A percentile compares a stretch with the other conserved stretches of the same genome.
Evolutionary conservation across 192 early-diverging fungal species (phyloP).

Genomic region (Coemansia sp.): DNA sequence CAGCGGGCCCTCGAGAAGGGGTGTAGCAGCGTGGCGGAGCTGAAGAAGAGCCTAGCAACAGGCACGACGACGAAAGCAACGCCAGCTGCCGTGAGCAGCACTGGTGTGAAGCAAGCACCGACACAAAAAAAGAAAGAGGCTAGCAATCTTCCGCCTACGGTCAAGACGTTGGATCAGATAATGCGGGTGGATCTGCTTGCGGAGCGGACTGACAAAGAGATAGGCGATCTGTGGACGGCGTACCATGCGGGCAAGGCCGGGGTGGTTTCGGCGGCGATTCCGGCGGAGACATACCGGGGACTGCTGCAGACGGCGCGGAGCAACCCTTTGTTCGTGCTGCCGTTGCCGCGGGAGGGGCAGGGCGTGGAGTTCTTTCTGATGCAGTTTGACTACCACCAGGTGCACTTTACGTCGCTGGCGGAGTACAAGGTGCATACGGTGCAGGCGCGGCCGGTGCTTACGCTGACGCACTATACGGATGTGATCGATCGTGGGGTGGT

Average conservation of each 20-base stretch:
- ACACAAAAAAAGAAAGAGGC: conserved; percentile 10
- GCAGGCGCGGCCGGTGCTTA: conserved; percentile 78
- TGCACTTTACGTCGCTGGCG: conserved; percentile 80
- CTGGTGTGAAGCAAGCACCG: background rate
- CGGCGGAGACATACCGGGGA: conserved; percentile 58
- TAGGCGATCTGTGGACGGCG: conserved; percentile 70
- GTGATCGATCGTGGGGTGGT: conserved; percentile 82
- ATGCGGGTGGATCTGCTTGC: conserved; percentile 56
- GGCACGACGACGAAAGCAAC: background rate
- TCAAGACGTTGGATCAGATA: conserved; percentile 59
- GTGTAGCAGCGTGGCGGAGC: conserved; percentile 31
- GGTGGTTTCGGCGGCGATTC: conserved; percentile 65
- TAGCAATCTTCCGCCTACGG: conserved; percentile 27
- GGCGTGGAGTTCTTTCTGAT: conserved; percentile 87
- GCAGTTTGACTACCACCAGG: conserved; percentile 84
- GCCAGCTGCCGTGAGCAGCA: background rate
- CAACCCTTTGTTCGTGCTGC: conserved; percentile 76
- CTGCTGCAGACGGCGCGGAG: conserved; percentile 51
- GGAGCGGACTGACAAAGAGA: conserved; percentile 38
- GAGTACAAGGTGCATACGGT: conserved; percentile 86
- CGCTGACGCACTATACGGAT: conserved; percentile 88
- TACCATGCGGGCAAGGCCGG: conserved; percentile 64
- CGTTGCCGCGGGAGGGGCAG: conserved; percentile 66
- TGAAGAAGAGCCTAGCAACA: conserved; percentile 11
- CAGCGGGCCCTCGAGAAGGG: conserved; percentile 56